Conservation (phyloP, 2,329 filamentous ascomycete genomes). For the Botrytis aclada region DNA sequence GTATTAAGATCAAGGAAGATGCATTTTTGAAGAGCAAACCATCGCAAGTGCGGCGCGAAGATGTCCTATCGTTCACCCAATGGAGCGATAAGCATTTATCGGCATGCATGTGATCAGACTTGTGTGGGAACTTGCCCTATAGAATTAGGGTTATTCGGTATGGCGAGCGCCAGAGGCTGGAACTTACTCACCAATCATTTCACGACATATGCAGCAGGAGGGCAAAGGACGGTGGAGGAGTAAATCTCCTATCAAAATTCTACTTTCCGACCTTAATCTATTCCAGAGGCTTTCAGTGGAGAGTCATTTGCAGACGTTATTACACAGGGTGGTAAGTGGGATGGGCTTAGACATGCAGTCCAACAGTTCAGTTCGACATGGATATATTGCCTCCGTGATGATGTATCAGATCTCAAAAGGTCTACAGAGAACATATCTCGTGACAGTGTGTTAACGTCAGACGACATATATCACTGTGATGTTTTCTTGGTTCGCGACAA, state of each 20-base stretch:
- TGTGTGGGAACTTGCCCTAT: not conserved
- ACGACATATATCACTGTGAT: not conserved
- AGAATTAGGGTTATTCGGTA: not conserved
- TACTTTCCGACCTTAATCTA: not conserved
- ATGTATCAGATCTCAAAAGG: not conserved
- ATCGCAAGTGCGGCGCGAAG: not conserved
- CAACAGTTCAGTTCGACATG: not conserved
- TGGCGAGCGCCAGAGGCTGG: not conserved
- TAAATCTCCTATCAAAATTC: not conserved
- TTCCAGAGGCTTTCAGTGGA: not conserved
- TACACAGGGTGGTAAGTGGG: not conserved
- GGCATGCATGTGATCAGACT: not conserved
- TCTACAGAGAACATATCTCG: not conserved
- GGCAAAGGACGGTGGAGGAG: not conserved
- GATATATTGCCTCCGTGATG: not conserved
- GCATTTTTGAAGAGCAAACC: not conserved
- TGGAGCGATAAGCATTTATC: not conserved
- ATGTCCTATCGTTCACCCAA: not conserved
- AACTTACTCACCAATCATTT: not conserved
- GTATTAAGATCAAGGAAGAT: not conserved
- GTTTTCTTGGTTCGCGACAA: not conserved
- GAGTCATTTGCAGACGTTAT: not conserved
- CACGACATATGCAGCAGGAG: not conserved
- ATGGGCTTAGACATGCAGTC: not conserved
- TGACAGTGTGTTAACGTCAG: not conserved